Base-by-base conservation (phyloP, 2,329 filamentous ascomycete genomes). In the Calonectria henricotiae region DNA sequence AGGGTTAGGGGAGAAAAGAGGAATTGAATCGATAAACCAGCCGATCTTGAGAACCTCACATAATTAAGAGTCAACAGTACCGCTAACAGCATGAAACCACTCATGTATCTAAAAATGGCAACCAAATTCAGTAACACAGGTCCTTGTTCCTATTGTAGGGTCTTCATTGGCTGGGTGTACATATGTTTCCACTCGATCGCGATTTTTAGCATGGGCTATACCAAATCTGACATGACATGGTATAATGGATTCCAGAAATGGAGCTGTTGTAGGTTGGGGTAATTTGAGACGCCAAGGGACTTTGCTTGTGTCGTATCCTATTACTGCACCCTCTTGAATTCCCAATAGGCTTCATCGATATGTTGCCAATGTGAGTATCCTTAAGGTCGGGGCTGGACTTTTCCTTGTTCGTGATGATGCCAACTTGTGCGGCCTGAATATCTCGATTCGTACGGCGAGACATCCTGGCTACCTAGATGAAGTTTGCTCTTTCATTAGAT, bases 281-380 rank as follows among this genome's bases (percentile, higher is more conserved):
- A 20, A 20, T 37, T 55, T 55, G 49, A 55, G 49, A 55, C 49
- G 49, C 49, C 49, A 55, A 55, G 49, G 2, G 23, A 37, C 1
- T 5, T 23, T 5, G 17, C 32, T 13, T 4, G 4, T 4, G 32
- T 9, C n/a, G 1, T 23, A 15, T 37, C 32, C 49, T 23, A 13
- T 25, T 35, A 37, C n/a, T 13, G n/a, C 11, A 6, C 2, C n/a
- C 7, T 54, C 23, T 13, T 8, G 15, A 30, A 32, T 37, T 3
- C n/a, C 20, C 2, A 13, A 6, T 5, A 23, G 17, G n/a, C 8
- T 11, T 20, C 49, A 55, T 23, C 13, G 32, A 55, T 15, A 35
- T 30, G 11, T 37, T 17, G 30, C 30, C 30, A 37, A 55, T 5
- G 2, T 17, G 5, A 55, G n/a, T 37, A 23, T 37, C 23, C 30